A percentile compares a stretch with the other conserved stretches of the same genome.
Conservation (phyloP, 192 early-diverging fungal species). For the Phlyctochytrium planicorne region DNA sequence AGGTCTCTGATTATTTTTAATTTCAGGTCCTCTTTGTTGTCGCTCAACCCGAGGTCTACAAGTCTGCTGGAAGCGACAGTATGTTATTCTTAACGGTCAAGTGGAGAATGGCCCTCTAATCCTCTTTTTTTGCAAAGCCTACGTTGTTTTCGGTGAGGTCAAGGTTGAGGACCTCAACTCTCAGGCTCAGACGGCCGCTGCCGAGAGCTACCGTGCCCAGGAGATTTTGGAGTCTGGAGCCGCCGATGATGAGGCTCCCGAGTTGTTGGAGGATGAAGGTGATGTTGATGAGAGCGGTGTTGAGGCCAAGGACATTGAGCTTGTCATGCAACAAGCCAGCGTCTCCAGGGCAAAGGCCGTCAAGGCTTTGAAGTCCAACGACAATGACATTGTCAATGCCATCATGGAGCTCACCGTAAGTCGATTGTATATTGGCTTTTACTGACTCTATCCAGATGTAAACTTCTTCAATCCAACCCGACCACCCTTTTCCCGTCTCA, state of each 20-base stretch:
- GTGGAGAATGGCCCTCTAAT: not conserved
- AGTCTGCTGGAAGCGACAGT: conserved; percentile 79
- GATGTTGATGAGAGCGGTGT: conserved; percentile 81
- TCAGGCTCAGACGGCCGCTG: conserved; percentile 55
- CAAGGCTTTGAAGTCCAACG: conserved; percentile 75
- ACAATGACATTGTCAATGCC: conserved; percentile 84
- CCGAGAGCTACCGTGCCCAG: conserved; percentile 43
- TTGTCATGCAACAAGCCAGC: conserved; percentile 90
- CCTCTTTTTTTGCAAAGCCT: conserved; percentile 39
- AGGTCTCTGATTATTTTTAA: conserved; percentile 6
- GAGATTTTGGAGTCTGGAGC: conserved; percentile 45
- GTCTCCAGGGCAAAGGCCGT: conserved; percentile 85
- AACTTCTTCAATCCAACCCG: not conserved
- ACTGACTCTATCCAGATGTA: not conserved
- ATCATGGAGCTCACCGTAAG: conserved; percentile 74
- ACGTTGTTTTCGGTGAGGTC: conserved; percentile 96
- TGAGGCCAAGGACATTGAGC: conserved; percentile 88
- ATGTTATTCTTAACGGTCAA: conserved; percentile 15
- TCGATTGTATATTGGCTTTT: not conserved
- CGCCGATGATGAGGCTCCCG: conserved; percentile 50
- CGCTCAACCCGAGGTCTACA: conserved; percentile 90
- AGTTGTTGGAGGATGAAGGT: conserved; percentile 61
- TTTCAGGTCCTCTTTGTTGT: conserved; percentile 78
- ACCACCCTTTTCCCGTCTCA: not conserved
- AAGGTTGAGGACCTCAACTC: conserved; percentile 80